These are phyloP conservation scores for Dimocarpus longan DNA, from an alignment of 345 rosid genomes.

Conservation along the genomic window DNA sequence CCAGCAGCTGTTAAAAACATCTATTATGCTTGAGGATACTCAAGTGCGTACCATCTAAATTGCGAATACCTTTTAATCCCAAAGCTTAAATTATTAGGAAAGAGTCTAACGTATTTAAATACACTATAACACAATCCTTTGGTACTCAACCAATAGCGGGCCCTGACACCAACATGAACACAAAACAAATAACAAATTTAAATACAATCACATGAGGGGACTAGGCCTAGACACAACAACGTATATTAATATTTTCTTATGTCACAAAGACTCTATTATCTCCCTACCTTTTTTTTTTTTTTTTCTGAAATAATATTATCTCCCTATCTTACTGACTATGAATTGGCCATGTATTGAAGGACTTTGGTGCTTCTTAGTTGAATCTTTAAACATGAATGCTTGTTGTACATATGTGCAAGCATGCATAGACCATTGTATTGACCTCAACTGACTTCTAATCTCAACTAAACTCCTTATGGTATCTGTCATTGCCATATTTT, in stretches of 20 bases:
- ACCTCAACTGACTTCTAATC: neutral
- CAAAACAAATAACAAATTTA: neutral
- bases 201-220: neutral
- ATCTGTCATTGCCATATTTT: neutral
- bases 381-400: neutral
- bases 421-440: neutral
- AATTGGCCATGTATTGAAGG: neutral
- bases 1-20: neutral
- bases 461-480: neutral
- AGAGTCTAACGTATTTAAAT: neutral
- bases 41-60: neutral
- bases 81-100: neutral
- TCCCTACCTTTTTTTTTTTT: neutral
- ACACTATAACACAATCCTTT: neutral
- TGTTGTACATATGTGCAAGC: neutral
- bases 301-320: neutral
- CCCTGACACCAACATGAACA: neutral
- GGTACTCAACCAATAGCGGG: neutral
- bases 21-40: neutral
- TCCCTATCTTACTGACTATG: neutral
- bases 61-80: neutral
- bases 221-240: neutral
- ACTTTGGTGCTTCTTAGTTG: neutral
- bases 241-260: neutral
- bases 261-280: neutral